Evolutionary conservation across 129 eudicot species (phyloP).

Genomic region (Helianthus annuus): DNA sequence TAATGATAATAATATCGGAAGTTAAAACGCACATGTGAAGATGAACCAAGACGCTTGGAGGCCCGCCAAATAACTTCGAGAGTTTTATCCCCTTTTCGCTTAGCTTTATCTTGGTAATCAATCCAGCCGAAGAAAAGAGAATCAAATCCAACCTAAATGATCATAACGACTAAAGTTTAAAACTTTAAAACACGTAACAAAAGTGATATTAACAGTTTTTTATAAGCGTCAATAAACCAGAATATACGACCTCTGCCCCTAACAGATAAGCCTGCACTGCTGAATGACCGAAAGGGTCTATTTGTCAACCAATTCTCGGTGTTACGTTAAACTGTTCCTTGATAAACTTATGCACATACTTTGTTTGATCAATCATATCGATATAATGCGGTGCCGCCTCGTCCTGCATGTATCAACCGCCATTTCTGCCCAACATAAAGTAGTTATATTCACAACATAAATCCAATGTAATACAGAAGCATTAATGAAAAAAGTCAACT

Average conservation of each 20-base stretch:
- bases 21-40: constrained; percentile 60
- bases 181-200: constrained; percentile 7
- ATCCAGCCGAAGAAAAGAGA: constrained; percentile 80
- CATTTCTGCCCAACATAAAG: constrained; percentile 60
- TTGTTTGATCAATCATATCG: constrained; percentile 98
- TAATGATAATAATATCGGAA: not conserved
- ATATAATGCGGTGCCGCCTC: constrained; percentile 95
- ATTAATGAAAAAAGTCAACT: not conserved
- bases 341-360: constrained; percentile 72
- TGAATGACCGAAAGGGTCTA: constrained; percentile 98
- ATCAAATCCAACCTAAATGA: constrained; percentile 88
- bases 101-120: constrained; percentile 90
- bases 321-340: constrained; percentile 80
- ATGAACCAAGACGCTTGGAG: constrained; percentile 75
- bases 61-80: constrained; percentile 91
- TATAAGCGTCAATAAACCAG: not conserved
- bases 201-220: not conserved
- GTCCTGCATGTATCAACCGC: constrained; percentile 94
- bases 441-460: not conserved
- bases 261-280: constrained; percentile 95
- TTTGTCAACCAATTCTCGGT: constrained; percentile 97
- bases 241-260: constrained; percentile 79
- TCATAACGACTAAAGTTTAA: constrained; percentile 8
- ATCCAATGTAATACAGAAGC: not conserved
- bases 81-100: constrained; percentile 62